Evolutionary conservation across 2,329 filamentous ascomycete genomes (phyloP).

Genomic region (Talaromyces sp.): DNA sequence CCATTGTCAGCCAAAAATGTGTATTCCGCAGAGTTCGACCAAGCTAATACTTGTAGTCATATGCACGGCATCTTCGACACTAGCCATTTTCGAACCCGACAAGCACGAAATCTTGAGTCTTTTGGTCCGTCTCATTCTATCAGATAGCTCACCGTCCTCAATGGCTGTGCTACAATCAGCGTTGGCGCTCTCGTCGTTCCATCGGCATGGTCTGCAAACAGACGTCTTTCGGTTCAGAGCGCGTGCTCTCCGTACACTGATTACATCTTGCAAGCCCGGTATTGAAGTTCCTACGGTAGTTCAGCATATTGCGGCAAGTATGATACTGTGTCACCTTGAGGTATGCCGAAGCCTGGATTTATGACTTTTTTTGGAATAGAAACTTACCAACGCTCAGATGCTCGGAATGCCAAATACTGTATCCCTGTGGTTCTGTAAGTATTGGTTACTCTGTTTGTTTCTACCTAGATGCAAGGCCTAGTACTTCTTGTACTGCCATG

Average conservation of each 20-base stretch:
- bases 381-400: slow-evolving; percentile 13
- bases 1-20: too few relatives aligned
- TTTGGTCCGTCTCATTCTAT: slow-evolving; percentile 8
- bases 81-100: slow-evolving; percentile 8
- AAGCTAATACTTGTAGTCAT: slow-evolving; percentile 13
- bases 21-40: not conserved
- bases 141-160: slow-evolving; percentile 13
- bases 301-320: slow-evolving; percentile 18
- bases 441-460: slow-evolving; percentile 6
- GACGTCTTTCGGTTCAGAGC: slow-evolving; percentile 16
- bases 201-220: slow-evolving; percentile 16
- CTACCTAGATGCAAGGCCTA: not conserved
- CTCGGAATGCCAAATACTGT: slow-evolving; percentile 16
- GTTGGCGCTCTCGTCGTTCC: slow-evolving; percentile 18
- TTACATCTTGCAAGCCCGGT: slow-evolving; percentile 12
- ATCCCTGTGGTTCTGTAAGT: slow-evolving; percentile 18
- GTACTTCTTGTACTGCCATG: not conserved
- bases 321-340: slow-evolving; percentile 18
- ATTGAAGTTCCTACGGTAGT: slow-evolving; percentile 6
- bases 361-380: not conserved
- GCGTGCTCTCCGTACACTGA: slow-evolving; percentile 17
- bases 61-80: slow-evolving; percentile 8
- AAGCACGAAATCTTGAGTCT: slow-evolving; percentile 11
- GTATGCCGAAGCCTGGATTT: slow-evolving; percentile 6
- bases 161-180: slow-evolving; percentile 16